Conservation (phyloP, 169 alveolate genomes). For the Plasmodium knowlesi region DNA sequence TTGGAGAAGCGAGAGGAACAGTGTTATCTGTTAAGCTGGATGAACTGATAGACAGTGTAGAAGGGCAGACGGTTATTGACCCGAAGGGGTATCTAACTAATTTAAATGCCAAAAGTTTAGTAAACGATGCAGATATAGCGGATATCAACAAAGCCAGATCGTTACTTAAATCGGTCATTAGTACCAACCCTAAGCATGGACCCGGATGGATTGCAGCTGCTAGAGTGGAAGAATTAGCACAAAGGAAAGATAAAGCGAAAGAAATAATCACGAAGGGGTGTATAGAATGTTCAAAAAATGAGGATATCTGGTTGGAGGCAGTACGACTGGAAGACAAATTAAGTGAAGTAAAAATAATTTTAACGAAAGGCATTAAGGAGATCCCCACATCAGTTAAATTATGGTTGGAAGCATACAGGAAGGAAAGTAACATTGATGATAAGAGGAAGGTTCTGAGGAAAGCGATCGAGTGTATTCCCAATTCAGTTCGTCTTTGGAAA, state of each 20-base stretch:
- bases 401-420: slow-evolving; percentile 96
- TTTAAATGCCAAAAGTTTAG: slow-evolving; percentile 85
- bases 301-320: slow-evolving; percentile 99
- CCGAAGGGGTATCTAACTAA: slow-evolving; percentile 96
- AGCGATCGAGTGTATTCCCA: slow-evolving; percentile 97
- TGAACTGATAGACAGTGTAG: slow-evolving; percentile 93
- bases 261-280: slow-evolving; percentile 97
- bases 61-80: slow-evolving; percentile 96
- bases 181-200: slow-evolving; percentile 96
- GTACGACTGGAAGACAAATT: slow-evolving; percentile 95
- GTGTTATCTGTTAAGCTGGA: slow-evolving; percentile 94
- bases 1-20: slow-evolving; percentile 95
- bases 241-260: slow-evolving; percentile 94
- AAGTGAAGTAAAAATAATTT: slow-evolving; percentile 93
- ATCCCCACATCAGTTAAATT: slow-evolving; percentile 92
- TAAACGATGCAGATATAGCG: slow-evolving; percentile 92
- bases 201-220: slow-evolving; percentile 99
- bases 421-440: slow-evolving; percentile 91
- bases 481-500: slow-evolving; percentile 97
- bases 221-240: slow-evolving; percentile 97
- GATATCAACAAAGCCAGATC: slow-evolving; percentile 95
- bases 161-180: slow-evolving; percentile 90
- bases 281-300: slow-evolving; percentile 95
- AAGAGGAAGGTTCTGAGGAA: slow-evolving; percentile 92
- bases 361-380: slow-evolving; percentile 93